Evolutionary conservation across 495 filamentous ascomycete genomes (phyloP).

Genomic region (Neurospora sp.): DNA sequence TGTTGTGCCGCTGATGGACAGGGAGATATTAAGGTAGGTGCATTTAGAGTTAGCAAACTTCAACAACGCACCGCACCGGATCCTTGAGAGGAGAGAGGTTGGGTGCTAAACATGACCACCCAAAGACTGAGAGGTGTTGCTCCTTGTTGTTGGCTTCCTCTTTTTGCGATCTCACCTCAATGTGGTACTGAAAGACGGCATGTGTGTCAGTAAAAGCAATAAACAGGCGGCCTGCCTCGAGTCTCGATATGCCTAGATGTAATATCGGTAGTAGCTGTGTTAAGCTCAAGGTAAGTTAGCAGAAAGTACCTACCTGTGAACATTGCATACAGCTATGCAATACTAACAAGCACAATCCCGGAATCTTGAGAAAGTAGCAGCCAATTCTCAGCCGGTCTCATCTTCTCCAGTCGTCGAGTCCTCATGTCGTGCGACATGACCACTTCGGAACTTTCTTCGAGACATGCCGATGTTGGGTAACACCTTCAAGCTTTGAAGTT

Average conservation of each 20-base stretch:
- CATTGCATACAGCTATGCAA: not conserved
- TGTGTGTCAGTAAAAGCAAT: not conserved
- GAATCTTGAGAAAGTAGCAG: not conserved
- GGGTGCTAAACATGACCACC: not conserved
- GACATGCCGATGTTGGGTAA: not conserved
- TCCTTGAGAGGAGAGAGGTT: not conserved
- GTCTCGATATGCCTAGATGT: not conserved
- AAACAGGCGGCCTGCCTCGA: not conserved
- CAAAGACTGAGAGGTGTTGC: not conserved
- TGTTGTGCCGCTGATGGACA: not conserved
- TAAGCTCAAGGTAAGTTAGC: not conserved
- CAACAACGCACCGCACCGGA: not conserved
- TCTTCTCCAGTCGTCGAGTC: not conserved
- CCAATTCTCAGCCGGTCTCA: not conserved
- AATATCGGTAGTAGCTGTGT: not conserved
- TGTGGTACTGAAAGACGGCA: no score
- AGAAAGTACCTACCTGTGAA: not conserved
- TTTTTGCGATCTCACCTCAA: not conserved
- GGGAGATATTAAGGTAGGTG: not conserved
- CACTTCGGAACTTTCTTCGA: not conserved
- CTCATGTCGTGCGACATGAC: not conserved
- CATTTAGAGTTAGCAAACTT: not conserved
- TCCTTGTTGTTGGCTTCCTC: not conserved
- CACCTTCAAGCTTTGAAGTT: not conserved
- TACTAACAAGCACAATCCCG: not conserved